Conservation (phyloP, 2,329 filamentous ascomycete genomes). For the Penicillium sp. region DNA sequence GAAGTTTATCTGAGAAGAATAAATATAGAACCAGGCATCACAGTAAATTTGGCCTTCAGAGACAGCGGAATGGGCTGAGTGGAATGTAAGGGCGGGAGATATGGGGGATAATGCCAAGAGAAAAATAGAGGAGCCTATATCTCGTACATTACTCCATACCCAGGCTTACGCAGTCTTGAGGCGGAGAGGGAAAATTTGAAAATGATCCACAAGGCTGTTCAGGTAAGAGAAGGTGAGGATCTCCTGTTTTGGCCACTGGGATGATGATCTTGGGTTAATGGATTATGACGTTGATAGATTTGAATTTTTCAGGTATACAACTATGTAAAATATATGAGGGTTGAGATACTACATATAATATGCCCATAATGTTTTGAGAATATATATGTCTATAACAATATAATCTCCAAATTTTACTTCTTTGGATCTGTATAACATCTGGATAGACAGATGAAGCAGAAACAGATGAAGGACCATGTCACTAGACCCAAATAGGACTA, state of each 20-base stretch:
- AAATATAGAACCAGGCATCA: constrained; percentile 9
- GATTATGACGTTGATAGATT: neutral
- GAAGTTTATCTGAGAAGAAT: neutral
- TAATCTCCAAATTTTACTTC: neutral
- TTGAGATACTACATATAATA: too few species aligned
- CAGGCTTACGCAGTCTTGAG: constrained; percentile 1
- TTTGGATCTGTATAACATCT: neutral
- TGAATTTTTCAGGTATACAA: neutral
- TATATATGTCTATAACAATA: too few species aligned
- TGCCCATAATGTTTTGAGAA: too few species aligned
- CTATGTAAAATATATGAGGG: too few species aligned
- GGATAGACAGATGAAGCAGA: neutral
- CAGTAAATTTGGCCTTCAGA: neutral
- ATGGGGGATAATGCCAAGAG: constrained; percentile 2
- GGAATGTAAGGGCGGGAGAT: neutral
- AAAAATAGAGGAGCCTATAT: constrained; percentile 7
- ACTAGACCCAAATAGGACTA: constrained; percentile 9
- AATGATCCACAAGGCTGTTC: constrained; percentile 11
- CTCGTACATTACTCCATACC: neutral
- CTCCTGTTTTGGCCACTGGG: constrained; percentile 1
- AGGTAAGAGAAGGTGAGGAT: neutral
- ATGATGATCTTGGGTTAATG: constrained; percentile 5
- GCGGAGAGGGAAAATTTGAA: constrained; percentile 1
- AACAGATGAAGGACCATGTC: neutral
- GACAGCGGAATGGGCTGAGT: neutral